phyloP scores from a whole-genome alignment of 495 filamentous ascomycete species.

The Xylaria intraflava region DNA sequence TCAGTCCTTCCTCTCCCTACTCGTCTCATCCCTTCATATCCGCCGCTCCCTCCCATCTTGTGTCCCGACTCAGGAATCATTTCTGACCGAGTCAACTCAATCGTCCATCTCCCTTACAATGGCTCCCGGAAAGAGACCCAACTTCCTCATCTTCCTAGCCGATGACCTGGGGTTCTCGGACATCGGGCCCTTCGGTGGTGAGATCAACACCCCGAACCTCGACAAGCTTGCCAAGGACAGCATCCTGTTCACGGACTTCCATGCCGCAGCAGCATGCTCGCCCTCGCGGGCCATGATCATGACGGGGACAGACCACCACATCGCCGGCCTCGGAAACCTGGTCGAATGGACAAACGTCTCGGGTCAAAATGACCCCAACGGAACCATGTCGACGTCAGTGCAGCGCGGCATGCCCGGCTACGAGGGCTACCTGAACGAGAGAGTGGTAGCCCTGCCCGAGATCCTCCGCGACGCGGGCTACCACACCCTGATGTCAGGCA shows the following conservation, averaged over 20 bases:
- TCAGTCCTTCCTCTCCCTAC: too few relatives aligned
- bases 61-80: too few relatives aligned
- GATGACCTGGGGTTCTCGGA: constrained; percentile 62
- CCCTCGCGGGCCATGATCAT: constrained; percentile 57
- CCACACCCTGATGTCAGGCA: constrained; percentile 55
- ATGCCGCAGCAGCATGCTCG: constrained; percentile 59
- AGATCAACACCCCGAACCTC: constrained; percentile 57
- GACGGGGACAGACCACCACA: constrained; percentile 49
- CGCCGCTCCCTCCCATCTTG: too few relatives aligned
- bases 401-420: constrained; percentile 53
- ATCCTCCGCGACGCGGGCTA: constrained; percentile 57
- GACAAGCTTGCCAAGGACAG: constrained; percentile 50
- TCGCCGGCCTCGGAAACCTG: constrained; percentile 43
- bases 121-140: constrained; percentile 35
- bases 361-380: constrained; percentile 25
- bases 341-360: constrained; percentile 34
- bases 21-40: too few relatives aligned
- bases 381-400: constrained; percentile 32
- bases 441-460: constrained; percentile 56
- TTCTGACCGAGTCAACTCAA: too few relatives aligned
- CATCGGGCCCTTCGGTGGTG: constrained; percentile 54
- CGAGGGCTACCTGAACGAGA: constrained; percentile 59
- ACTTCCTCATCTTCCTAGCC: constrained; percentile 57
- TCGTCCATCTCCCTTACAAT: constrained; percentile 2
- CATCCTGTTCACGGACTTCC: constrained; percentile 56